Percentiles rank a stretch among this genome's conserved stretches.
Conservation (phyloP, 2,329 filamentous ascomycete genomes). For the Phialophora expanda region DNA sequence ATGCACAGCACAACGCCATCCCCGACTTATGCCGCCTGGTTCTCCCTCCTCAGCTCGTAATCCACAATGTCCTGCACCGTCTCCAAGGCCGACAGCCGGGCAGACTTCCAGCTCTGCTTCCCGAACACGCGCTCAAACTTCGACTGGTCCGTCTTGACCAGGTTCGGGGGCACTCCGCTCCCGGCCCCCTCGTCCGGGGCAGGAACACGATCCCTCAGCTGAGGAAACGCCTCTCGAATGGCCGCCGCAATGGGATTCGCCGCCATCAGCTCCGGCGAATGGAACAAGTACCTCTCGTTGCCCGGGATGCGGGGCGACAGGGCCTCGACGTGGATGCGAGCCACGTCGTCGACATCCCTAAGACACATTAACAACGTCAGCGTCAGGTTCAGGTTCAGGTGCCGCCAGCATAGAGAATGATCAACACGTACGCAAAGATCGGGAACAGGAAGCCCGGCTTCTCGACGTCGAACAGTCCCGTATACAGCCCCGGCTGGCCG, state of each 20-base stretch:
- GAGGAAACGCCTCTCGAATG: slow-evolving; percentile 23
- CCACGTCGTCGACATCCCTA: slow-evolving; percentile 25
- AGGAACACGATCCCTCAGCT: slow-evolving; percentile 16
- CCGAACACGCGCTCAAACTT: slow-evolving; percentile 27
- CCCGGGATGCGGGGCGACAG: slow-evolving; percentile 18
- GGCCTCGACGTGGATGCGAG: slow-evolving; percentile 20
- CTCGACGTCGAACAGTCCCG: slow-evolving; percentile 19
- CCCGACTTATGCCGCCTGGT: not conserved
- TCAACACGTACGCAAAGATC: slow-evolving; percentile 18
- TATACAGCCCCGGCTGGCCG: slow-evolving; percentile 22
- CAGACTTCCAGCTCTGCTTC: slow-evolving; percentile 16
- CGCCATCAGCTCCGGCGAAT: slow-evolving; percentile 20
- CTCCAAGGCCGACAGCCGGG: slow-evolving; percentile 16
- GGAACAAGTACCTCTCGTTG: slow-evolving; percentile 24
- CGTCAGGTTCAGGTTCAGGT: too few species aligned
- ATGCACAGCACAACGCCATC: too few species aligned
- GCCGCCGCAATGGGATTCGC: slow-evolving; percentile 5
- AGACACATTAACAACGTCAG: not conserved
- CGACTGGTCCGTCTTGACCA: slow-evolving; percentile 19
- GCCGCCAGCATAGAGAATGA: not conserved
- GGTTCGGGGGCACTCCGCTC: not conserved
- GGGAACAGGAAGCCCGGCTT: slow-evolving; percentile 22
- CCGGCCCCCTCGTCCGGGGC: slow-evolving; percentile 9
- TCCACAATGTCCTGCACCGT: slow-evolving; percentile 25
- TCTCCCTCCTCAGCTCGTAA: slow-evolving; percentile 4